Base-by-base conservation (phyloP, 2,329 filamentous ascomycete genomes). In the Albophoma yamanashiensis region DNA sequence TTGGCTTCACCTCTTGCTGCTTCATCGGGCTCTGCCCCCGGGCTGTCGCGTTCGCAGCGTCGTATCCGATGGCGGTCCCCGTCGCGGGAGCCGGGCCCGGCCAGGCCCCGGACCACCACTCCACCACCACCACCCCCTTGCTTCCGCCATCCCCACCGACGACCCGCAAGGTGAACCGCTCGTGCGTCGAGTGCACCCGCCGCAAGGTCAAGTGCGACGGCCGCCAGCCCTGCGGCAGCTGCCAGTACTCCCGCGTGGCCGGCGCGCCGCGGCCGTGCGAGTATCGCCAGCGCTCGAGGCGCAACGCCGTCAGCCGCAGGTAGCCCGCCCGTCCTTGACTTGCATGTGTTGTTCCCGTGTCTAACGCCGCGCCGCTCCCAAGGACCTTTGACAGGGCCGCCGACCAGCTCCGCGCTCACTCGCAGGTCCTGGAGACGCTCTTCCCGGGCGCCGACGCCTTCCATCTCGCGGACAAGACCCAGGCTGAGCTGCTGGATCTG, bases 151-250 rank as follows among this genome's bases (percentile, higher is more conserved):
- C 53, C 31, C 17, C 42, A 8, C 14, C 59, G 3, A 22, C 59
- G n/a, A 56, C 39, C 17, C 59, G 59, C 42, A 58, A 58, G 31
- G 59, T 67, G n/a, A 69, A 69, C 56, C 64, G 63, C 55, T 71
- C 68, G 12, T 68, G 67, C 57, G 63, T 63, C 22, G 67, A 68
- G 58, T 70, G 67, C 45, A 69, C 65, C 0, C 62, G 68, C 20
- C 65, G 68, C 27, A 71, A 70, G 56, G 64, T 73, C 43, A 76
- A 78, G 59, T 76, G 76, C 36, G 74, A 79, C 55, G 75, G 78
- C n/a, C 75, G 64, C 3, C 64, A 64, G 22, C 68, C 70, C 39
- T 72, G 70, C 59, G 60, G 65, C 2, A 70, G 81, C 36, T 78
- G 79, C 15, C 75, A 64, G 42, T 69, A 70, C 58, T 70, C 70